Percentiles rank a stretch among this genome's conserved stretches.
Evolutionary conservation across 805 yeast species (phyloP).

Genomic region (Dipodascus geniculatus): DNA sequence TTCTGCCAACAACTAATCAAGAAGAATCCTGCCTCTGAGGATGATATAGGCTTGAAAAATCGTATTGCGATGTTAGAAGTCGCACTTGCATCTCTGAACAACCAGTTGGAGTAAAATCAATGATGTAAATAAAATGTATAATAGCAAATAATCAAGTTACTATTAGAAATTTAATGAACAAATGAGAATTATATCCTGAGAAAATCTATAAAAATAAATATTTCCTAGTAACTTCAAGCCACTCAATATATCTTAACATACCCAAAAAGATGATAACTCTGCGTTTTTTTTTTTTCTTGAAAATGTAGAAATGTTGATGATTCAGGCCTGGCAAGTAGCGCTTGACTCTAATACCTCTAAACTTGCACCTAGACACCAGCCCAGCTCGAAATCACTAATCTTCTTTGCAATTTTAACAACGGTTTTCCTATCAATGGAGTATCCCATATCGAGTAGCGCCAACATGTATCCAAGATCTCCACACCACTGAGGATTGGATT

Average conservation of each 20-base stretch:
- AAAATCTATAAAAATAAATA: not conserved
- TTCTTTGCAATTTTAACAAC: constrained; percentile 89
- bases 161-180: no score
- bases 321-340: not conserved
- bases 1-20: not conserved
- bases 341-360: constrained; percentile 60
- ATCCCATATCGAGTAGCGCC: constrained; percentile 87
- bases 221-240: not conserved
- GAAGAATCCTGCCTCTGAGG: not conserved
- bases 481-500: constrained; percentile 88
- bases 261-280: no score
- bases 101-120: not conserved
- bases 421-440: constrained; percentile 82
- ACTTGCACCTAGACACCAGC: constrained; percentile 98
- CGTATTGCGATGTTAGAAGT: not conserved
- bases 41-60: not conserved
- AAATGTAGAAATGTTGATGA: no score
- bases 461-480: constrained; percentile 83
- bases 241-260: not conserved
- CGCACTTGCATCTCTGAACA: not conserved
- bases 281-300: no score
- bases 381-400: constrained; percentile 80
- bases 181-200: not conserved
- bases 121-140: no score
- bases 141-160: no score